Evolutionary conservation across 345 rosid species (phyloP).

Genomic region (Lumnitzera racemosa): DNA sequence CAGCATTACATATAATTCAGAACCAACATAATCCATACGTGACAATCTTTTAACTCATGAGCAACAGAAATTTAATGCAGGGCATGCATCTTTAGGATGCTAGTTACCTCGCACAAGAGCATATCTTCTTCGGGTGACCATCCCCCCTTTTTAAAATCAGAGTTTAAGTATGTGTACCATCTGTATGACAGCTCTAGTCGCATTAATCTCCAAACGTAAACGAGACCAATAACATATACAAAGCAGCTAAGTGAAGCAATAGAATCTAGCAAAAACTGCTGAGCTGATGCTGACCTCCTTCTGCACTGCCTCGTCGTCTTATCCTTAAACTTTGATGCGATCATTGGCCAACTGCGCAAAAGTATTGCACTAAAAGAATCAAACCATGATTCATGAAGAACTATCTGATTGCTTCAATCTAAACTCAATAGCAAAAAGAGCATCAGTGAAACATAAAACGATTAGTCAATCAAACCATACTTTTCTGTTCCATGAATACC

Average conservation of each 20-base stretch:
- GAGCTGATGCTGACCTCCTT: slow-evolving; percentile 52
- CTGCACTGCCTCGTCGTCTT: slow-evolving; percentile 97
- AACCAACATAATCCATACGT: too few relatives aligned
- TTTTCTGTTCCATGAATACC: slow-evolving; percentile 79
- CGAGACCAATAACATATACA: neutral
- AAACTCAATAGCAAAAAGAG: neutral
- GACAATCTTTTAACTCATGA: neutral
- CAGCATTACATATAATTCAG: too few relatives aligned
- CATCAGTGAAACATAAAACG: neutral
- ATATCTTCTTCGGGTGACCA: slow-evolving; percentile 98
- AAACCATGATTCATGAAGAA: slow-evolving; percentile 1
- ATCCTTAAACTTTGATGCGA: slow-evolving; percentile 86
- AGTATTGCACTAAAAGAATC: slow-evolving; percentile 8
- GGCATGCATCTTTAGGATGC: too few relatives aligned
- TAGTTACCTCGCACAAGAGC: slow-evolving; percentile 78
- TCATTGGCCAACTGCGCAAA: slow-evolving; percentile 77
- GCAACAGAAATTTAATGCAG: neutral
- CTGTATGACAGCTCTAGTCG: slow-evolving; percentile 21
- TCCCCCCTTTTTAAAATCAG: slow-evolving; percentile 98
- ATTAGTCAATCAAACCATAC: slow-evolving; percentile 24
- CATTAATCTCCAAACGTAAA: neutral
- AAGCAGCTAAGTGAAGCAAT: neutral
- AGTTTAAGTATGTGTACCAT: slow-evolving; percentile 94
- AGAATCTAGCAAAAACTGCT: neutral
- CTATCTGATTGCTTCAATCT: too few relatives aligned